Evolutionary conservation across 371 early-diverging fungal species (phyloP).

Genomic region (Vairimorpha necatrix): DNA sequence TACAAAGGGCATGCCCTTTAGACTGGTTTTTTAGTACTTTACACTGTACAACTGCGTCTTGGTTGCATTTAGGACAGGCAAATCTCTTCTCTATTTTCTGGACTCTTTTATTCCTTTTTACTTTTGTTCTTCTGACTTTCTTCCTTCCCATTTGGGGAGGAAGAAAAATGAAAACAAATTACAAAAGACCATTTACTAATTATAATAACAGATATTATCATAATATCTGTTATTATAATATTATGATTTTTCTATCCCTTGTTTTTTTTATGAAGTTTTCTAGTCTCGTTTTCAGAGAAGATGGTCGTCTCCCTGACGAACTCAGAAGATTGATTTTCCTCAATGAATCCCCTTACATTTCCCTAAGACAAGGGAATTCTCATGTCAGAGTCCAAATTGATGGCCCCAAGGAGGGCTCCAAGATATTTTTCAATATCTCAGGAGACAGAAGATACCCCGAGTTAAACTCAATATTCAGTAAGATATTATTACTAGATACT

Average conservation of each 20-base stretch:
- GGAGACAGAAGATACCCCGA: slow-evolving; percentile 25
- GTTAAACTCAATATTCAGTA: slow-evolving; percentile 34
- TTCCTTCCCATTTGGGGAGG: slow-evolving; percentile 12
- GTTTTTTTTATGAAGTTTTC: neutral
- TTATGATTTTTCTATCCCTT: neutral
- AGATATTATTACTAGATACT: slow-evolving; percentile 16
- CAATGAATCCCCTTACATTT: neutral
- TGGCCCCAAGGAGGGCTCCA: slow-evolving; percentile 23
- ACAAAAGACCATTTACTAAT: slow-evolving; percentile 2
- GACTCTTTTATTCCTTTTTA: neutral
- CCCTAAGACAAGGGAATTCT: slow-evolving; percentile 25
- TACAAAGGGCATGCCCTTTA: slow-evolving; percentile 47
- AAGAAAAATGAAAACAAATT: neutral
- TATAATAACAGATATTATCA: too few species aligned
- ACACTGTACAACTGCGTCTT: slow-evolving; percentile 57
- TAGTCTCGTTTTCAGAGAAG: slow-evolving; percentile 12
- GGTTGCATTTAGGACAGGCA: slow-evolving; percentile 59
- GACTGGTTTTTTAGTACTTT: slow-evolving; percentile 33
- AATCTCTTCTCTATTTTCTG: slow-evolving; percentile 49
- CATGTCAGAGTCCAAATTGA: slow-evolving; percentile 11
- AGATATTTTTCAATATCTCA: slow-evolving; percentile 31
- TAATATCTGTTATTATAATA: neutral
- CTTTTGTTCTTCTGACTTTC: neutral
- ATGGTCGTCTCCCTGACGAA: slow-evolving; percentile 38
- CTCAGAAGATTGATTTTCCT: slow-evolving; percentile 11